Percentiles rank a stretch among this genome's conserved stretches.
Conservation (phyloP, 345 rosid genomes). For the Gossypium mustelinum region DNA sequence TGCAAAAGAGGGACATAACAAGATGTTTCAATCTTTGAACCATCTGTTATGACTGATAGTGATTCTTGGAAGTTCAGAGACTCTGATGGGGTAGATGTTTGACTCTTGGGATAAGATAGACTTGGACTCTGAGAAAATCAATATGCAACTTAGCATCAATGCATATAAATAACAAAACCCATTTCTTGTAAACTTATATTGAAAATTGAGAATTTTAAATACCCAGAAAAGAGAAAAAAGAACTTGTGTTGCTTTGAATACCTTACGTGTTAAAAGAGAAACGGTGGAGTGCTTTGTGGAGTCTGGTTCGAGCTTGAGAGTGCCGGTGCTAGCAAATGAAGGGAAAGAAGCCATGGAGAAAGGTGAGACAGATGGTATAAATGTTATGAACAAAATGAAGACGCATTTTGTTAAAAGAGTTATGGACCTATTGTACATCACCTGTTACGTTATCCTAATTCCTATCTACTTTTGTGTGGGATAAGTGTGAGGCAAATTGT, state of each 20-base stretch:
- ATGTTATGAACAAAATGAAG: neutral
- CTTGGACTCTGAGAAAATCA: slow-evolving; percentile 25
- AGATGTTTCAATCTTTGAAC: slow-evolving; percentile 24
- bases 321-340: slow-evolving; percentile 21
- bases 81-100: slow-evolving; percentile 22
- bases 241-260: slow-evolving; percentile 10
- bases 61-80: slow-evolving; percentile 33
- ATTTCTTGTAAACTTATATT: neutral
- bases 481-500: neutral
- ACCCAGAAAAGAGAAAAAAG: neutral
- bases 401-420: neutral
- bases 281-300: slow-evolving; percentile 24
- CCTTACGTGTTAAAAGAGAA: slow-evolving; percentile 31
- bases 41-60: slow-evolving; percentile 28
- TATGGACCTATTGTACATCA: neutral
- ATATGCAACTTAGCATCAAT: slow-evolving; percentile 17
- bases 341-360: slow-evolving; percentile 43
- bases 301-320: slow-evolving; percentile 31
- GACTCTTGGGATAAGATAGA: slow-evolving; percentile 25
- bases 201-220: neutral
- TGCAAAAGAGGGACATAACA: slow-evolving; percentile 42
- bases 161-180: neutral
- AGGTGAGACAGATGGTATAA: neutral
- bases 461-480: slow-evolving; percentile 2
- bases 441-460: slow-evolving; percentile 13